A percentile compares a stretch with the other conserved stretches of the same genome.
Conservation (phyloP, 768 basidiomycete genomes). For the Termitomyces sp. region DNA sequence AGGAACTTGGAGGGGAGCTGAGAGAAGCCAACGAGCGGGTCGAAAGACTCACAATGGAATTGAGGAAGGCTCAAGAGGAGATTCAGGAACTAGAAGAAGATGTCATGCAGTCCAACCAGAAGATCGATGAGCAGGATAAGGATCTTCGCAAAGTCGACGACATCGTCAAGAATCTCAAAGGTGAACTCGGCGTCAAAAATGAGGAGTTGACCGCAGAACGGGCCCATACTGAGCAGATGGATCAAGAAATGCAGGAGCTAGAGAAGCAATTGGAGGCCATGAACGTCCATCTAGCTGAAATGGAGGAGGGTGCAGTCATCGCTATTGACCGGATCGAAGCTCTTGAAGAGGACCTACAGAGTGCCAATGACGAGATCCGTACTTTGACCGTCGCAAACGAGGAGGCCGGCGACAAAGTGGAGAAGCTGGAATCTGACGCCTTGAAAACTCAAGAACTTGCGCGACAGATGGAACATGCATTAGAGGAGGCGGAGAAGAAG, state of each 20-base stretch:
- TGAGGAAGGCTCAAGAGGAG: constrained; percentile 58
- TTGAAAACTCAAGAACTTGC: constrained; percentile 55
- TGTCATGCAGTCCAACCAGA: constrained; percentile 46
- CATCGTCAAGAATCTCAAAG: constrained; percentile 40
- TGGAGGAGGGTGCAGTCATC: constrained; percentile 58
- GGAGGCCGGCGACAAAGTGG: constrained; percentile 46
- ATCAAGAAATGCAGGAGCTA: constrained; percentile 35
- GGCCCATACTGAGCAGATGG: constrained; percentile 27
- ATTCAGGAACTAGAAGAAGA: constrained; percentile 66
- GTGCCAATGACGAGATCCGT: constrained; percentile 44
- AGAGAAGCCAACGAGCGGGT: constrained; percentile 65
- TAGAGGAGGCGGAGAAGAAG: constrained; percentile 72
- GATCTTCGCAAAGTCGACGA: constrained; percentile 56
- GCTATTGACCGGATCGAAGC: constrained; percentile 52
- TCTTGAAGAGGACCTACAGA: constrained; percentile 55
- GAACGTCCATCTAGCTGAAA: constrained; percentile 53
- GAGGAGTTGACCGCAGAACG: constrained; percentile 37
- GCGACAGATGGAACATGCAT: constrained; percentile 71
- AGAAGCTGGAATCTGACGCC: constrained; percentile 51
- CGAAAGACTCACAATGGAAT: constrained; percentile 51
- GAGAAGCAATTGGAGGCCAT: constrained; percentile 47
- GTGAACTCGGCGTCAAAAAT: constrained; percentile 35
- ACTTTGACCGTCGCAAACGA: constrained; percentile 44
- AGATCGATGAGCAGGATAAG: constrained; percentile 55
- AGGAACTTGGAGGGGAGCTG: constrained; percentile 68